Evolutionary conservation across 495 filamentous ascomycete species (phyloP), one percentile per base, ranked within the genome.

Genomic region (Penicillium simplicissimum): DNA sequence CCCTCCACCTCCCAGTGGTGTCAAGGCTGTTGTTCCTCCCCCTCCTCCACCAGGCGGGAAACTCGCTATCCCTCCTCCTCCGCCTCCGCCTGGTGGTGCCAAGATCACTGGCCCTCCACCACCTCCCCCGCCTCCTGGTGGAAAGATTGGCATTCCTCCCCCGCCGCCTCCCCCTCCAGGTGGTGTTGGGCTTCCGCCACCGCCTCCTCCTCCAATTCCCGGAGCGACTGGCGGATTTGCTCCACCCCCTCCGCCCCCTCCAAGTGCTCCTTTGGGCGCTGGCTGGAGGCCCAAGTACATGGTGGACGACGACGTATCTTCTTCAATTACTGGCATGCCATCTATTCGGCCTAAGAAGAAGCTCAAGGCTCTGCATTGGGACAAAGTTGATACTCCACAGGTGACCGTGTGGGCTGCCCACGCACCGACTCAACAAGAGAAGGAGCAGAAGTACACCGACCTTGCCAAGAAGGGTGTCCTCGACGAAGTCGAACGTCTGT

Each of bases 281-380:
- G 81, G 84, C 10, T 77, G 71, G 75, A 74, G 77, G 64, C 75
- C 78, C 34, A 74, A 76, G 31, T 84, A 79, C 55, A 67, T 82
- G 70, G 71, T 74, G 63, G 80, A 85, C 43, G 80, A 77, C 48
- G 47, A 42, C 45, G 57, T 68, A 34, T 74, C 74, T 37, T 64
- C 72, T 31, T 68, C 76, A 55, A 77, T 76, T 13, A 77, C 86
- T 48, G 78, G 83, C 43, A 79, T 91, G 69, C 85, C 92, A 33
- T 89, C 90, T 64, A 90, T 90, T 28, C 82, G 94, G 65, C 93
- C 96, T 35, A 98, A 97, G 84, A 97, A 96, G 87, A 98, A 98
- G 77, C 90, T 98, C 68, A 98, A 98, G 85, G 93, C 95, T 37
- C 84, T 98, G 62, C 95, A 98, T 79, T 98, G 95, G 95, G 95